Evolutionary conservation across 192 early-diverging fungal species (phyloP).

Genomic region (Backusella circina): DNA sequence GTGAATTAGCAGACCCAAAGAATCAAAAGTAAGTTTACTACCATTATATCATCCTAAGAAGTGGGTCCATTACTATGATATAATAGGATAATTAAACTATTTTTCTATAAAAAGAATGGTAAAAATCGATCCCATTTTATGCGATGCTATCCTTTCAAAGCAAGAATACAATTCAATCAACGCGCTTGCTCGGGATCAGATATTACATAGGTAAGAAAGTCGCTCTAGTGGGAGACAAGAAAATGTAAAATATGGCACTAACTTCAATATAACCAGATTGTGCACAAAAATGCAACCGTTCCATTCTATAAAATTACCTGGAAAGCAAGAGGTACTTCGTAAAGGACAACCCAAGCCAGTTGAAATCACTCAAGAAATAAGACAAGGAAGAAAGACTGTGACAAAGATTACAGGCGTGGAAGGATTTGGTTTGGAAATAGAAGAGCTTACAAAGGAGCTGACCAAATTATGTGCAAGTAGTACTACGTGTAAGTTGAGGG

Average conservation of each 20-base stretch:
- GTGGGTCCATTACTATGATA: neutral
- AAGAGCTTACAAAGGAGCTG: conserved; percentile 54
- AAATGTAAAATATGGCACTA: neutral
- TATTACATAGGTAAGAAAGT: conserved; percentile 14
- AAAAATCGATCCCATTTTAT: conserved; percentile 62
- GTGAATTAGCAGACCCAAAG: conserved; percentile 53
- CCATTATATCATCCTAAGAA: neutral
- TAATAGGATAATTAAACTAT: neutral
- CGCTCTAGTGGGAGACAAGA: neutral
- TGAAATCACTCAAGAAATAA: conserved; percentile 51
- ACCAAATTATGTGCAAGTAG: conserved; percentile 63
- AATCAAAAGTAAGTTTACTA: conserved; percentile 32
- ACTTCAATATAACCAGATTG: conserved; percentile 20
- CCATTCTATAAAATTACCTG: conserved; percentile 47
- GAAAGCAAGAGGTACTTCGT: conserved; percentile 36
- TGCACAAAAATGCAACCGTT: conserved; percentile 51
- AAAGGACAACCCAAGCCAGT: conserved; percentile 29
- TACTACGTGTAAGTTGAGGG: conserved; percentile 50
- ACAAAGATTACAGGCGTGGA: conserved; percentile 67
- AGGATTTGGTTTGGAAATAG: conserved; percentile 57
- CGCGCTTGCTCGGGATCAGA: conserved; percentile 53
- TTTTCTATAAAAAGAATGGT: conserved; percentile 38
- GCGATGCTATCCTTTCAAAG: conserved; percentile 64
- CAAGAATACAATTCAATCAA: conserved; percentile 60
- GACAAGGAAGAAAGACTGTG: conserved; percentile 61